phyloP scores from a whole-genome alignment of 257 asterid species.

The Fraxinus anomala region DNA sequence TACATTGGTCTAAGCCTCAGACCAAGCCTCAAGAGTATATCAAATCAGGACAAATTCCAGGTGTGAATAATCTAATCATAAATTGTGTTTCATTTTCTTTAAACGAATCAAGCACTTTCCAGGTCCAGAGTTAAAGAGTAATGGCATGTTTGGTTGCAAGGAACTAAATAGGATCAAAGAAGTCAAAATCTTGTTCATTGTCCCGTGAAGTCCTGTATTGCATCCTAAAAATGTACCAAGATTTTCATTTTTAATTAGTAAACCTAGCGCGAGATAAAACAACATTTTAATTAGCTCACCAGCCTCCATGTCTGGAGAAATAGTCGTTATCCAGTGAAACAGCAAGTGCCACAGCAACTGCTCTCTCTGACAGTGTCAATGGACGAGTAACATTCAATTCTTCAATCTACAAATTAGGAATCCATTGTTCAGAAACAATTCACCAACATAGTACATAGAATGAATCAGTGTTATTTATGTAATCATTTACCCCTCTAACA shows the following conservation, averaged over 20 bases:
- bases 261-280: not conserved
- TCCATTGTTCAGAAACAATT: constrained; percentile 26
- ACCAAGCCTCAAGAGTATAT: not conserved
- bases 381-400: constrained; percentile 71
- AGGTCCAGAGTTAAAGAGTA: not conserved
- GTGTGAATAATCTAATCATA: not conserved
- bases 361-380: constrained; percentile 81
- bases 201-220: not conserved
- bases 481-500: constrained; percentile 59
- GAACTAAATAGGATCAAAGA: not conserved
- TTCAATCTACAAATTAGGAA: constrained; percentile 52
- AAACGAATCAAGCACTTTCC: not conserved
- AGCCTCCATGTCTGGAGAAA: constrained; percentile 93
- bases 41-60: not conserved
- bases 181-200: not conserved
- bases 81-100: too few relatives aligned
- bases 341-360: constrained; percentile 90
- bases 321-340: constrained; percentile 88
- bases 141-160: not conserved
- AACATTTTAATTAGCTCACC: constrained; percentile 48
- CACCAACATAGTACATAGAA: not conserved
- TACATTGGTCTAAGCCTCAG: not conserved
- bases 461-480: not conserved
- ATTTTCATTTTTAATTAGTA: not conserved
- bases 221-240: not conserved